Base-by-base conservation (phyloP, 2,329 filamentous ascomycete genomes). In the Sphaerulina populicola region DNA sequence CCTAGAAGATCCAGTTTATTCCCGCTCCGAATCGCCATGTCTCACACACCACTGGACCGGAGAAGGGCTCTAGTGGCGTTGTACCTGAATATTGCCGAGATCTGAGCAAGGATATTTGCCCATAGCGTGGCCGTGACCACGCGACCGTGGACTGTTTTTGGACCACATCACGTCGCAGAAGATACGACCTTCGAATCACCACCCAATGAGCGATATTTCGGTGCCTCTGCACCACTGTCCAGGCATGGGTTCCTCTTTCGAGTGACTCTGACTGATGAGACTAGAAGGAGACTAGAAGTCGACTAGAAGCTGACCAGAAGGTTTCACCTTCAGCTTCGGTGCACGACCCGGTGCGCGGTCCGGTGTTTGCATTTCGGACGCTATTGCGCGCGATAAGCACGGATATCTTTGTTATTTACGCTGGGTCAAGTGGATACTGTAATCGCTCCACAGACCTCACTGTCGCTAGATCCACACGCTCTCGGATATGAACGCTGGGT, bases 221-320 rank as follows among this genome's bases (percentile, higher is more conserved):
- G 23, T 27, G 23, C 23, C 5, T 27, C 5, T 18, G 18, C 18
- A 18, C 18, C 29, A 35, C 11, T 42, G 15, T 43, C 18, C 30
- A 27, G 7, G 12, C 41, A 14, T 30, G 10, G 10, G 2, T 44
- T 3, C 41, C 12, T 31, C 23, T 36, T 47, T 40, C 18, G 23
- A 27, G 6, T 23, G 6, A 6, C 2, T 41, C 7, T 18, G 10
- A 29, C 31, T 38, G 30, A 21, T 41, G 27, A 23, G 36, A 18
- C 45, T 47, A 47, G 45, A 47, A 47, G 36, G 10, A 38, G 33
- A 27, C 45, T 47, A 47, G 45, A 47, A 47, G 27, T 30, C 40
- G 36, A 39, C 38, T 47, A 47, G 45, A 47, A 47, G 27, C 39
- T 47, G 36, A 39, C 38, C 9, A 41, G 45, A 41, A 47, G 29